phyloP scores from a whole-genome alignment of 495 filamentous ascomycete genomes.

The Barbatosphaeria neglecta region DNA sequence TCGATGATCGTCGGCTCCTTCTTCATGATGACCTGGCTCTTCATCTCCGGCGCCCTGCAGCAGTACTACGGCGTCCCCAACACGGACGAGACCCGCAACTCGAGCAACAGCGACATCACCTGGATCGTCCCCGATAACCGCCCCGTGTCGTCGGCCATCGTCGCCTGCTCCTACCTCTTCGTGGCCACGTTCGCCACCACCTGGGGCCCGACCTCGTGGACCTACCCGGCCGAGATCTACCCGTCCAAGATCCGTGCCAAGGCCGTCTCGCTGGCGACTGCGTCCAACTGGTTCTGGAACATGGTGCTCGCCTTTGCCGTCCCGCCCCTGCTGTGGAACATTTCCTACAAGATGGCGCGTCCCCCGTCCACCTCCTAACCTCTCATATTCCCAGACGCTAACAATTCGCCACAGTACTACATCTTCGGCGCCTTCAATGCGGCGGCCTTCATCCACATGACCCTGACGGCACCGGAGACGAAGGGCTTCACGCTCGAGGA shows the following conservation, averaged over 20 bases:
- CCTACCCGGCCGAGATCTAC: slow-evolving; percentile 71
- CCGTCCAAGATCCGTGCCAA: slow-evolving; percentile 60
- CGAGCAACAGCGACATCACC: slow-evolving; percentile 32
- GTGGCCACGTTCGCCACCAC: slow-evolving; percentile 67
- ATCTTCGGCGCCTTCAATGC: slow-evolving; percentile 62
- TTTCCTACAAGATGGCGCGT: slow-evolving; percentile 41
- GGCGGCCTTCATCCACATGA: slow-evolving; percentile 57
- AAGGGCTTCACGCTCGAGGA: slow-evolving; percentile 69
- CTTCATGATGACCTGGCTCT: slow-evolving; percentile 57
- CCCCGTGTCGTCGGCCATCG: slow-evolving; percentile 42
- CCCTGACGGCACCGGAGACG: slow-evolving; percentile 64
- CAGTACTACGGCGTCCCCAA: slow-evolving; percentile 45
- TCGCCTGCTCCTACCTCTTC: slow-evolving; percentile 62
- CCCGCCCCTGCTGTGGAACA: slow-evolving; percentile 43
- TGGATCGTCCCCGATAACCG: slow-evolving; percentile 45
- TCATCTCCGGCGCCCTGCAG: slow-evolving; percentile 57
- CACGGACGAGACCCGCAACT: slow-evolving; percentile 19
- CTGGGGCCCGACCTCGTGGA: slow-evolving; percentile 70
- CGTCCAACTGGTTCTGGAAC: slow-evolving; percentile 64
- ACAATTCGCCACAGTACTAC: slow-evolving; percentile 29
- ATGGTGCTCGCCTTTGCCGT: slow-evolving; percentile 53
- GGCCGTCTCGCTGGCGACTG: slow-evolving; percentile 53
- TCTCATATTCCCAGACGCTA: neutral
- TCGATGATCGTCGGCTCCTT: slow-evolving; percentile 66
- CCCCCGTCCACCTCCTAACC: neutral